phyloP scores from a whole-genome alignment of 805 yeast genomes.

The Priceomyces castillae region DNA sequence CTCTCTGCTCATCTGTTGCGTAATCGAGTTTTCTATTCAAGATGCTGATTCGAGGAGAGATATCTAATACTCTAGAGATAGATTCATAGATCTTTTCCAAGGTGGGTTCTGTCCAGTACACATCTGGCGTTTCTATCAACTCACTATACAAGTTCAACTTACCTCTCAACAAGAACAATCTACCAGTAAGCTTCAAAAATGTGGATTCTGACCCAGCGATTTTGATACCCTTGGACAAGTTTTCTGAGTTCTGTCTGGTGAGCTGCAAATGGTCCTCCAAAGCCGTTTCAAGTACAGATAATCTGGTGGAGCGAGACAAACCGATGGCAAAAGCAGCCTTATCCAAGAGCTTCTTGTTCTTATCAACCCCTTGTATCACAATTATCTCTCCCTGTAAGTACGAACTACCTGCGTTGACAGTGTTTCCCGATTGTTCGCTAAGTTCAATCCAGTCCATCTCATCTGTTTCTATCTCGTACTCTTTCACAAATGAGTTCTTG shows the following conservation, averaged over 20 bases:
- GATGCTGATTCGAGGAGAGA: slow-evolving; percentile 72
- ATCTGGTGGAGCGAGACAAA: slow-evolving; percentile 77
- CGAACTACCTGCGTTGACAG: slow-evolving; percentile 27
- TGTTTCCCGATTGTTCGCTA: slow-evolving; percentile 19
- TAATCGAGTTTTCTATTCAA: slow-evolving; percentile 85
- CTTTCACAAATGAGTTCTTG: slow-evolving; percentile 40
- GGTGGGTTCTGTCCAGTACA: slow-evolving; percentile 90
- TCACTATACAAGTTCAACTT: slow-evolving; percentile 83
- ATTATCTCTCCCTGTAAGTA: slow-evolving; percentile 68
- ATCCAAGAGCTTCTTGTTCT: slow-evolving; percentile 56
- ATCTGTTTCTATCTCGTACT: slow-evolving; percentile 63
- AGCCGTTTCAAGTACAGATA: slow-evolving; percentile 73
- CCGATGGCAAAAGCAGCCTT: slow-evolving; percentile 90
- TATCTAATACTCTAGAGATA: slow-evolving; percentile 70
- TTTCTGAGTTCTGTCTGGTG: slow-evolving; percentile 64
- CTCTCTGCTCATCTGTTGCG: slow-evolving; percentile 84
- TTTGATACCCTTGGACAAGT: slow-evolving; percentile 58
- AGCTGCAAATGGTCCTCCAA: slow-evolving; percentile 65
- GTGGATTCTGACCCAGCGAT: slow-evolving; percentile 50
- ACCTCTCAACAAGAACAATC: slow-evolving; percentile 72
- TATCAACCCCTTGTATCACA: slow-evolving; percentile 52
- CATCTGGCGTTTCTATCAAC: slow-evolving; percentile 86
- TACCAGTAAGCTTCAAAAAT: slow-evolving; percentile 67
- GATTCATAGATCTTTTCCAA: slow-evolving; percentile 72
- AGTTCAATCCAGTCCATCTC: slow-evolving; percentile 77